A percentile compares a stretch with the other conserved stretches of the same genome.
Conservation (phyloP, 768 basidiomycete species). For the Wakefieldia striispora region DNA sequence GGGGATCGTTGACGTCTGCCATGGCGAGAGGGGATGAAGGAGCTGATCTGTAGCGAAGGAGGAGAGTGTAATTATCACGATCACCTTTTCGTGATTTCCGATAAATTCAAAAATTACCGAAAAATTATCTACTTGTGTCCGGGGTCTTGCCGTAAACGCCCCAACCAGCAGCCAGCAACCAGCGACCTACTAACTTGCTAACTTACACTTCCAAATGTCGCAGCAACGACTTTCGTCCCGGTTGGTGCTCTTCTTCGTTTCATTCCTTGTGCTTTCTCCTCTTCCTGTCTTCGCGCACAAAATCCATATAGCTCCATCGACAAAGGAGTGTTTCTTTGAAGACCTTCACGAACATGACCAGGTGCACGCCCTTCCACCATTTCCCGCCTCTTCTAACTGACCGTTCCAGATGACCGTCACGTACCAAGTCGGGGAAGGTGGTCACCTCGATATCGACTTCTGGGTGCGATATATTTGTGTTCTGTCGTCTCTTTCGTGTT, state of each 20-base stretch:
- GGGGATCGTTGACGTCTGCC: conserved; percentile 60
- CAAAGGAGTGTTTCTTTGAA: conserved; percentile 95
- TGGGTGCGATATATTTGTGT: conserved; percentile 54
- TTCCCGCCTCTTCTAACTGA: not conserved
- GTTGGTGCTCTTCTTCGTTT: conserved; percentile 42
- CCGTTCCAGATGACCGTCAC: conserved; percentile 90
- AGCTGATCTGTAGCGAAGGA: conserved; percentile 12
- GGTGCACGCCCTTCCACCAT: conserved; percentile 37
- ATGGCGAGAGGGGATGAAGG: conserved; percentile 35
- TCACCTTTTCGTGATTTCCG: conserved; percentile 17
- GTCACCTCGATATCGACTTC: conserved; percentile 96
- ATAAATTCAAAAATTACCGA: conserved; percentile 10
- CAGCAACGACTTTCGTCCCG: conserved; percentile 33
- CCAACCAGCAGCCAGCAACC: too few relatives aligned
- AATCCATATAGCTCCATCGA: conserved; percentile 71
- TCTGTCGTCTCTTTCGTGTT: not conserved
- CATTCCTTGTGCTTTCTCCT: conserved; percentile 32
- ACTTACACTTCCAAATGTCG: conserved; percentile 30
- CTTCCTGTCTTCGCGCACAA: conserved; percentile 56
- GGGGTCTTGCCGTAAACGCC: conserved; percentile 28
- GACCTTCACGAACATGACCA: conserved; percentile 91
- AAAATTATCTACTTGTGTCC: conserved; percentile 16
- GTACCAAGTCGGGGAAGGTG: conserved; percentile 97
- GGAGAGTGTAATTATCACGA: conserved; percentile 25
- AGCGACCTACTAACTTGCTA: too few relatives aligned